A percentile compares a stretch with the other conserved stretches of the same genome.
Evolutionary conservation across 2,329 filamentous ascomycete genomes (phyloP).

Genomic region (Dactylellina drechsleri): DNA sequence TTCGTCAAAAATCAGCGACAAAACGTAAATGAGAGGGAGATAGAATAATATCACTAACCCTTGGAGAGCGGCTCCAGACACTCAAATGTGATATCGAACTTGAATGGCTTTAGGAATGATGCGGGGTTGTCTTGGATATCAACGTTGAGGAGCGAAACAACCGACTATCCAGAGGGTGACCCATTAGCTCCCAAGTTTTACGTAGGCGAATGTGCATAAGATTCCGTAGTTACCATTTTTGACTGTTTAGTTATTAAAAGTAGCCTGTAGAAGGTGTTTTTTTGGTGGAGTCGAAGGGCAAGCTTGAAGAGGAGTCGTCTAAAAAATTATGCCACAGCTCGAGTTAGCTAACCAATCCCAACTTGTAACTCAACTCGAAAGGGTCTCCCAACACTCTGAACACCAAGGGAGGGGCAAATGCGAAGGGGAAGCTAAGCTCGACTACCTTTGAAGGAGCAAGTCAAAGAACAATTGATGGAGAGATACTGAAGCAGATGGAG

Average conservation of each 20-base stretch:
- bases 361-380: conserved; percentile 1
- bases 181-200: conserved; percentile 60
- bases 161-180: conserved; percentile 69
- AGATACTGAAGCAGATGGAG: neutral
- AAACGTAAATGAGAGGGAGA: neutral
- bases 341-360: conserved; percentile 23
- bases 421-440: too few species aligned
- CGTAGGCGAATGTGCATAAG: conserved; percentile 33
- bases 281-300: conserved; percentile 9
- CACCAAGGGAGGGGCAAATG: too few species aligned
- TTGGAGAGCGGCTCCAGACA: conserved; percentile 94
- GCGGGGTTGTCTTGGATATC: conserved; percentile 98
- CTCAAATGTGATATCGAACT: conserved; percentile 99
- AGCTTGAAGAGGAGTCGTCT: conserved; percentile 17
- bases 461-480: neutral
- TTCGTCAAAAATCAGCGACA: too few species aligned
- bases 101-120: conserved; percentile 88
- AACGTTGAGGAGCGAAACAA: conserved; percentile 94
- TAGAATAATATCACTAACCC: conserved; percentile 67
- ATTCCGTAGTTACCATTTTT: conserved; percentile 33
- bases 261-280: conserved; percentile 3
- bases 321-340: conserved; percentile 16
- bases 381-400: too few species aligned
- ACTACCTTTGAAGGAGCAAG: too few species aligned
- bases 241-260: conserved; percentile 14